These are phyloP conservation scores for Chlorella sorokiniana DNA, from an alignment of 139 green algal genomes.

Conservation along the genomic window DNA sequence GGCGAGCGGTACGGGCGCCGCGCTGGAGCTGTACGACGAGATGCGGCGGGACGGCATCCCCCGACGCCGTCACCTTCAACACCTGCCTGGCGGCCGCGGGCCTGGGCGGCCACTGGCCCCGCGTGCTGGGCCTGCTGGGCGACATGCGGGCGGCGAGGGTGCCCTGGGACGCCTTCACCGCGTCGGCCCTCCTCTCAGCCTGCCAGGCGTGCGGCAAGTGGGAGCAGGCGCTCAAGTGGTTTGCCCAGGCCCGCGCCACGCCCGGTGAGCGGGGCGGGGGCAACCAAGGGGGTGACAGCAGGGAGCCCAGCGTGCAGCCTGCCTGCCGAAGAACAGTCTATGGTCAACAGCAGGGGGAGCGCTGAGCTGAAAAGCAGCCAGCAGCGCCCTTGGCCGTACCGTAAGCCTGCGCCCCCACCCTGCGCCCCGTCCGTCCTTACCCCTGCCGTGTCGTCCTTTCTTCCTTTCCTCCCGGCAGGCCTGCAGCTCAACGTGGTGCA, in stretches of 20 bases:
- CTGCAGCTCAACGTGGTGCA: conserved; percentile 54
- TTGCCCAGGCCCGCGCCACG: conserved; percentile 40
- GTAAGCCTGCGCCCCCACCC: too few relatives aligned
- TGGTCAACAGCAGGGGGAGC: too few relatives aligned
- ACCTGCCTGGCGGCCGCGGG: conserved; percentile 47
- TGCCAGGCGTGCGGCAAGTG: conserved; percentile 75
- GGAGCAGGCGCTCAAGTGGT: conserved; percentile 64
- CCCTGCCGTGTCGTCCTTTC: not conserved
- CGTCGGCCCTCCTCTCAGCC: conserved; percentile 75
- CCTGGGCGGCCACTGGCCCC: conserved; percentile 8
- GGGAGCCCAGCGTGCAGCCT: too few relatives aligned
- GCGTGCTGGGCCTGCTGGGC: conserved; percentile 35
- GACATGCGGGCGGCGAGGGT: conserved; percentile 43
- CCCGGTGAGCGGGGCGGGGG: not conserved
- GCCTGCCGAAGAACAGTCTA: too few relatives aligned
- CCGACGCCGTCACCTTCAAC: conserved; percentile 59
- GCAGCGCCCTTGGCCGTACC: too few relatives aligned
- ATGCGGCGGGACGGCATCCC: conserved; percentile 37
- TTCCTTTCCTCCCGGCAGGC: not conserved
- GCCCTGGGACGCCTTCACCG: conserved; percentile 77
- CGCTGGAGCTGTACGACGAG: conserved; percentile 53
- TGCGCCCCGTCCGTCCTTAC: not conserved
- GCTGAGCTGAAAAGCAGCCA: too few relatives aligned
- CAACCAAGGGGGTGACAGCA: not conserved
- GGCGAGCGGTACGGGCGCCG: not conserved